Percentiles rank a stretch among this genome's conserved stretches.
These are phyloP conservation scores for Ustulina deusta DNA, from an alignment of 2,329 filamentous ascomycete genomes.

Conservation along the genomic window DNA sequence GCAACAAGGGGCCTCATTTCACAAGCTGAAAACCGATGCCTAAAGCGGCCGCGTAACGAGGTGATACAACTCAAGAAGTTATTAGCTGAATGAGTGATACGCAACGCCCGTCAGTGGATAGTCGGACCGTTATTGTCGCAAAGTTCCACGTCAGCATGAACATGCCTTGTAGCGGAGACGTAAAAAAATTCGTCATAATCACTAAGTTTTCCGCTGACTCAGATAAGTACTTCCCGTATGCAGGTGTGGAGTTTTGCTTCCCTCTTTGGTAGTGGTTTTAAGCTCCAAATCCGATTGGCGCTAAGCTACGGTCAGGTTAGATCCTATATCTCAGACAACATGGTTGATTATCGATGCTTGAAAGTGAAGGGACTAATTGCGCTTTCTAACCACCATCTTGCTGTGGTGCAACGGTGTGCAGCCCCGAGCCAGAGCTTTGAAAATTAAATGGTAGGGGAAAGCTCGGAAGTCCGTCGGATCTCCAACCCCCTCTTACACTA, in stretches of 20 bases:
- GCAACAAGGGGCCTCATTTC: conserved; percentile 19
- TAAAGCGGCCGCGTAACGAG: not conserved
- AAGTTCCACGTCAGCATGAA: not conserved
- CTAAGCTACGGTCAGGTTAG: not conserved
- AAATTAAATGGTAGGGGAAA: not conserved
- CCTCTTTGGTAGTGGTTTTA: no score
- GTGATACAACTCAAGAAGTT: not conserved
- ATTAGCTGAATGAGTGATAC: conserved; percentile 19
- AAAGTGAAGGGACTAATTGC: not conserved
- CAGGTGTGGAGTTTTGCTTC: not conserved
- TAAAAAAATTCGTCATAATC: not conserved
- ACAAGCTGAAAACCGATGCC: conserved; percentile 7
- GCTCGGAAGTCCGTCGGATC: not conserved
- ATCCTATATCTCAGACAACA: not conserved
- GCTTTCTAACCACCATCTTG: not conserved
- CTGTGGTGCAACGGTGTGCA: not conserved
- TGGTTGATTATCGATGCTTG: not conserved
- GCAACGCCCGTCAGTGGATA: not conserved
- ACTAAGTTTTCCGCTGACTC: conserved; percentile 12
- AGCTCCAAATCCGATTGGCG: not conserved
- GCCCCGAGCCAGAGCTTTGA: not conserved
- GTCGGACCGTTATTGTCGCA: not conserved
- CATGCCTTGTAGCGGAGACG: not conserved
- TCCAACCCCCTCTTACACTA: not conserved
- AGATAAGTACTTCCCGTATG: not conserved